Evolutionary conservation across 345 rosid species (phyloP).

Genomic region (Ailanthus altissimus): DNA sequence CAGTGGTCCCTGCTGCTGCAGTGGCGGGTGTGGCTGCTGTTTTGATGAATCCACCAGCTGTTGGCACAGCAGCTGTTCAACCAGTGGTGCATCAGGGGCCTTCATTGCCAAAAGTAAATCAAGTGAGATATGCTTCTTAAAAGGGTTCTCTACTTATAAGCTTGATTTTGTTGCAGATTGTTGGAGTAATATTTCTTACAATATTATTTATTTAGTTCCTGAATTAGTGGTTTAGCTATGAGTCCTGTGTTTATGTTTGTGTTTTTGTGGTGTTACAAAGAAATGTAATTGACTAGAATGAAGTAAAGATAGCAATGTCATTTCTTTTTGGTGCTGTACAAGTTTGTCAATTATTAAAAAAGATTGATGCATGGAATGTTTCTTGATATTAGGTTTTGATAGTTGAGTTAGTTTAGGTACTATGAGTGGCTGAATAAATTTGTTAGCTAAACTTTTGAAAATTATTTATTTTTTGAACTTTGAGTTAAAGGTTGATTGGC

Average conservation of each 20-base stretch:
- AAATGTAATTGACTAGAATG: not conserved
- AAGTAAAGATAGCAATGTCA: not conserved
- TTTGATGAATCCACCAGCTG: slow-evolving; percentile 34
- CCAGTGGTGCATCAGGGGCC: slow-evolving; percentile 36
- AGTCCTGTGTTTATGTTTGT: not conserved
- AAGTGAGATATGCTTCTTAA: slow-evolving; percentile 36
- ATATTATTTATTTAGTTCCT: not conserved
- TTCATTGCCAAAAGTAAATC: slow-evolving; percentile 41
- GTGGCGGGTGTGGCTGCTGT: slow-evolving; percentile 1
- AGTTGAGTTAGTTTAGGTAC: not conserved
- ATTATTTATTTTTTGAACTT: not conserved
- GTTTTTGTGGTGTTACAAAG: not conserved
- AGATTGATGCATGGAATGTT: not conserved
- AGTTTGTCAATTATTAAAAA: not conserved
- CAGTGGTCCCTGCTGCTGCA: slow-evolving; percentile 27
- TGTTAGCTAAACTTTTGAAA: not conserved
- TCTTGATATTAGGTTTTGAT: not conserved
- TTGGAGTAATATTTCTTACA: not conserved
- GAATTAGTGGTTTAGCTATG: not conserved
- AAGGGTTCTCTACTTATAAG: not conserved
- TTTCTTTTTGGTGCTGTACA: not conserved
- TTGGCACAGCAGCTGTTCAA: slow-evolving; percentile 26
- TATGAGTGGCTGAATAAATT: not conserved
- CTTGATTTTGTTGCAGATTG: not conserved
- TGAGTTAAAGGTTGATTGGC: not conserved